Percentiles rank a stretch among this genome's conserved stretches.
phyloP scores from a whole-genome alignment of 371 early-diverging fungal genomes.

The Mortierella sp. region DNA sequence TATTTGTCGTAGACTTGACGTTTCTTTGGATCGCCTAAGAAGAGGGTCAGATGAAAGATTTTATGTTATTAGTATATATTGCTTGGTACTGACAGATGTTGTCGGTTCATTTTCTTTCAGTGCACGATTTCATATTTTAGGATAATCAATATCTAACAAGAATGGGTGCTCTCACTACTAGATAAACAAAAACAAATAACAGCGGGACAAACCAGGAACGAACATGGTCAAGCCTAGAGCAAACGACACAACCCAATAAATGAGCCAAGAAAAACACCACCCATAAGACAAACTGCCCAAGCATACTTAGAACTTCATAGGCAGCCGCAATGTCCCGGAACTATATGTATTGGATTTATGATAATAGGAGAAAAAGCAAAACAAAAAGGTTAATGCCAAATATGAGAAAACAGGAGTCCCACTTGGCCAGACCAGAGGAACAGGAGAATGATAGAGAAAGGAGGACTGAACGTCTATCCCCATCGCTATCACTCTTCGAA shows the following conservation, averaged over 20 bases:
- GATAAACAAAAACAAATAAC: too few relatives aligned
- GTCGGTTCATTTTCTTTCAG: too few relatives aligned
- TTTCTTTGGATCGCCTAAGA: conserved; percentile 78
- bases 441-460: too few relatives aligned
- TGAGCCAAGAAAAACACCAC: neutral
- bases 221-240: too few relatives aligned
- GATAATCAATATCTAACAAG: too few relatives aligned
- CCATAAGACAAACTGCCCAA: neutral
- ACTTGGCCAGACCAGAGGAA: too few relatives aligned
- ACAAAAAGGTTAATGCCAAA: neutral
- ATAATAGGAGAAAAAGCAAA: conserved; percentile 7
- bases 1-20: conserved; percentile 89
- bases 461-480: conserved; percentile 8
- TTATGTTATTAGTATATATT: too few relatives aligned
- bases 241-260: neutral
- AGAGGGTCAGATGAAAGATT: neutral
- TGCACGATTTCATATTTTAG: too few relatives aligned
- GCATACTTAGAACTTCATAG: conserved; percentile 77
- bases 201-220: too few relatives aligned
- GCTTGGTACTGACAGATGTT: too few relatives aligned
- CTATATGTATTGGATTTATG: conserved; percentile 37
- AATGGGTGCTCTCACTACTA: too few relatives aligned
- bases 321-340: conserved; percentile 86
- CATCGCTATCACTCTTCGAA: too few relatives aligned
- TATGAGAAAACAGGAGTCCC: neutral